Evolutionary conservation across 257 asterid genomes (phyloP).

Genomic region (Phtheirospermum japonicum): DNA sequence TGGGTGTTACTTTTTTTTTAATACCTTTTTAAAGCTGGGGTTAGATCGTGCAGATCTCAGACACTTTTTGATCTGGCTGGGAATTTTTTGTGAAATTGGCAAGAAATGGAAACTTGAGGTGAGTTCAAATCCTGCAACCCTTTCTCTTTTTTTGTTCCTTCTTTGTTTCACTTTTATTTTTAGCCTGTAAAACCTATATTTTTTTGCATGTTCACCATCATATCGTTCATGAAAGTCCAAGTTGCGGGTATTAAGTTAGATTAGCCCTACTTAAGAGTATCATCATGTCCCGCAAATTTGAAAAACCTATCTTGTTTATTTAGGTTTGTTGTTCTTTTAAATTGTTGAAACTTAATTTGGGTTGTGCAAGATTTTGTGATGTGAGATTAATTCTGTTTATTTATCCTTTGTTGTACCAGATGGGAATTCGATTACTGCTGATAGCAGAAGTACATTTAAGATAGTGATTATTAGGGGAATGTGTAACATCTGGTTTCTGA

Average conservation of each 20-base stretch:
- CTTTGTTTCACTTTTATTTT: not conserved
- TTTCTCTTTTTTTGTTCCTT: too few species aligned
- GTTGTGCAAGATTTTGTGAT: constrained; percentile 10
- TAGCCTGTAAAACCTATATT: constrained; percentile 17
- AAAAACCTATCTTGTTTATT: not conserved
- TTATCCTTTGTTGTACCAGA: constrained; percentile 32
- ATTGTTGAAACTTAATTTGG: not conserved
- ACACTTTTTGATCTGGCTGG: not conserved
- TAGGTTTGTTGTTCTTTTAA: constrained; percentile 9
- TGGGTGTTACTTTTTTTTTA: constrained; percentile 23
- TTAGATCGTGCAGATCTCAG: constrained; percentile 78
- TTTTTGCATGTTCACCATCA: not conserved
- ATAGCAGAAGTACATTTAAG: constrained; percentile 21
- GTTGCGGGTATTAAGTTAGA: not conserved
- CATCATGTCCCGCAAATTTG: too few species aligned
- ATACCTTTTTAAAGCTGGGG: constrained; percentile 35
- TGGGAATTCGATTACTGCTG: constrained; percentile 28
- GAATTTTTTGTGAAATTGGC: constrained; percentile 31
- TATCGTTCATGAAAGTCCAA: not conserved
- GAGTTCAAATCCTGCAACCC: constrained; percentile 35
- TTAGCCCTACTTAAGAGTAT: too few species aligned
- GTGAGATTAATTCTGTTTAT: constrained; percentile 25
- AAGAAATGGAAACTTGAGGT: constrained; percentile 37
- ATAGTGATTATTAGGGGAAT: constrained; percentile 18
- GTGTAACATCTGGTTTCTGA: constrained; percentile 19